A percentile compares a stretch with the other conserved stretches of the same genome.
Conservation (phyloP, 2,329 filamentous ascomycete genomes). For the Byssochlamys sp. region DNA sequence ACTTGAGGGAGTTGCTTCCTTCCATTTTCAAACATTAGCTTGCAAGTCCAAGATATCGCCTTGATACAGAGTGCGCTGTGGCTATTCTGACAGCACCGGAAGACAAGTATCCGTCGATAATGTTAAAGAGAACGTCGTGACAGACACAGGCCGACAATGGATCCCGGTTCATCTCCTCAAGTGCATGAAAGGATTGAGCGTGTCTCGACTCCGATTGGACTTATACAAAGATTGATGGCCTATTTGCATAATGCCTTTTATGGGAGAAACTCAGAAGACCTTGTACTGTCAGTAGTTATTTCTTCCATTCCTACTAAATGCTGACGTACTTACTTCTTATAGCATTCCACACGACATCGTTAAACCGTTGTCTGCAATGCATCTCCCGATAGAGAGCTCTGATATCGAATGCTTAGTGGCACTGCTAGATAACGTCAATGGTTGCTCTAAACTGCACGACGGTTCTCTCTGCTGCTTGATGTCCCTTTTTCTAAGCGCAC, state of each 20-base stretch:
- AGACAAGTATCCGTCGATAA: not conserved
- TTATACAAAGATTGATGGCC: not conserved
- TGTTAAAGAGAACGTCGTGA: not conserved
- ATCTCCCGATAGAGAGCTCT: not conserved
- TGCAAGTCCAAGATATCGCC: not conserved
- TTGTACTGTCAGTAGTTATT: not conserved
- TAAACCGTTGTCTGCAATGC: not conserved
- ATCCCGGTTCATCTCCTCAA: not conserved
- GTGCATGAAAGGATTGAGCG: not conserved
- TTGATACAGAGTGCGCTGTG: not conserved
- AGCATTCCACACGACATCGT: not conserved
- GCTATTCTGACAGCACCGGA: not conserved
- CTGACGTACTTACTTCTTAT: not conserved
- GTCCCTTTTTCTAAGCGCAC: constrained; percentile 9
- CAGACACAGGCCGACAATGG: not conserved
- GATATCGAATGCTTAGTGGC: not conserved
- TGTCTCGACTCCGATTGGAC: not conserved
- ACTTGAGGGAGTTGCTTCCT: not conserved
- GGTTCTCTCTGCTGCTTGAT: constrained; percentile 7
- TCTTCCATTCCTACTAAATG: not conserved
- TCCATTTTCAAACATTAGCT: not conserved
- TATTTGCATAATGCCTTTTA: not conserved
- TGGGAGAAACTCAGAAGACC: not conserved
- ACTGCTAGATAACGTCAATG: not conserved
- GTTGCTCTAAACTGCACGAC: not conserved